Conservation (phyloP, 1,284 basidiomycete species). For the Ganoderma lucidum region DNA sequence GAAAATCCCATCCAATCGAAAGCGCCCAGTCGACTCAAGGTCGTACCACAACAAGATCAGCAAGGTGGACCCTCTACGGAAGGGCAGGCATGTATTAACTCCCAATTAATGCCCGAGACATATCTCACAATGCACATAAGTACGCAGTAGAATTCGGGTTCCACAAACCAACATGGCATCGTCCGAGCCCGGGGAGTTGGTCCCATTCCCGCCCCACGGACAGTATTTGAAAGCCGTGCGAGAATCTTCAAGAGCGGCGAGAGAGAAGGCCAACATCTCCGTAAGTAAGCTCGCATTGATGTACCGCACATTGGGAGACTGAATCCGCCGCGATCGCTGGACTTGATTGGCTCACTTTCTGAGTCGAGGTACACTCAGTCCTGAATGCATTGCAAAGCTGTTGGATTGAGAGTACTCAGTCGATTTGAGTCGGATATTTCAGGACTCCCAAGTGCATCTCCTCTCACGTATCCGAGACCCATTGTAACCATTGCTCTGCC, state of each 20-base stretch:
- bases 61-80: neutral
- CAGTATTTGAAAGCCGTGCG: conserved; percentile 59
- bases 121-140: neutral
- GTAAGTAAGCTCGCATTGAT: conserved; percentile 35
- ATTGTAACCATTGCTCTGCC: neutral
- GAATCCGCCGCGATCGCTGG: neutral
- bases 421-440: neutral
- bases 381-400: neutral
- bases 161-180: conserved; percentile 14
- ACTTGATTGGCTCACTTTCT: neutral
- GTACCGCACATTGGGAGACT: neutral
- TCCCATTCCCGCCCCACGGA: conserved; percentile 51
- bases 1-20: neutral
- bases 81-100: neutral
- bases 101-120: neutral
- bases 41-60: neutral
- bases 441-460: neutral
- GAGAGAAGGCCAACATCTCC: conserved; percentile 48
- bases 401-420: neutral
- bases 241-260: conserved; percentile 55
- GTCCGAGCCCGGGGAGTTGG: neutral
- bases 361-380: neutral
- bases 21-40: too few relatives aligned
- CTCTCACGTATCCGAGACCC: neutral
- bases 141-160: neutral